Base-by-base conservation (phyloP, 140 eudicot genomes). In the Ambrosia hybrid region DNA sequence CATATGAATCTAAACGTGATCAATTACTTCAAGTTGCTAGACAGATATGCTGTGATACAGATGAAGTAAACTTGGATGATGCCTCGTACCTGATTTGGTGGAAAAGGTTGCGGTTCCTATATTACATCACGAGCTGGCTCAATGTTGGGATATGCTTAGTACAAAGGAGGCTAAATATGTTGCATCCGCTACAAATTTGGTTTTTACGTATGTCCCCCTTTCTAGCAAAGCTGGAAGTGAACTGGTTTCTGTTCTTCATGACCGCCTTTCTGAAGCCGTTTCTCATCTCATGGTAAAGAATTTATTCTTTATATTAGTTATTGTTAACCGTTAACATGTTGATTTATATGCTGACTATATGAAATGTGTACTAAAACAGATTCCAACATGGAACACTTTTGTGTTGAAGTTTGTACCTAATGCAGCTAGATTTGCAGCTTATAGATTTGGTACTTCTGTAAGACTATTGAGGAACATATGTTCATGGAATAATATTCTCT, bases 131-230 rank as follows among this genome's bases (percentile, higher is more conserved):
- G 95, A 86, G 72, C 75, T 94, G 70, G 82, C 84, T 73, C 76
- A 73, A 38, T 90, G 99, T 69, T 94, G 99, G 99, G 97, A 94
- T 71, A 74, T 85, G 73, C 84, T 93, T 76, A 93, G 99, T 58
- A 83, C 92, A 30, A 89, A 84, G 66, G 97, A 94, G 85, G 88
- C 99, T 34, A 76, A 80, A 62, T 67, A 33, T 64, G 96, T 96
- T 58, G 96, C 91, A 45, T 69, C 88, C 36, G 97, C 99, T 66
- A 80, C 89, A 64, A 80, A 71, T 51, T 73, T 94, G 81, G 85
- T 94, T 14, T 78, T 86, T 17, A 76, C 80, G 51, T 94, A 90
- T 76, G 93, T 87, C 67, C 79, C 90, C 26, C 82, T 69, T 72
- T 81, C 96, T 56, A 88, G 96, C 81, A 82, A 90, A 62, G 85